These are phyloP conservation scores for Plasmodium adleri DNA, from an alignment of 169 alveolate species.

Conservation along the genomic window DNA sequence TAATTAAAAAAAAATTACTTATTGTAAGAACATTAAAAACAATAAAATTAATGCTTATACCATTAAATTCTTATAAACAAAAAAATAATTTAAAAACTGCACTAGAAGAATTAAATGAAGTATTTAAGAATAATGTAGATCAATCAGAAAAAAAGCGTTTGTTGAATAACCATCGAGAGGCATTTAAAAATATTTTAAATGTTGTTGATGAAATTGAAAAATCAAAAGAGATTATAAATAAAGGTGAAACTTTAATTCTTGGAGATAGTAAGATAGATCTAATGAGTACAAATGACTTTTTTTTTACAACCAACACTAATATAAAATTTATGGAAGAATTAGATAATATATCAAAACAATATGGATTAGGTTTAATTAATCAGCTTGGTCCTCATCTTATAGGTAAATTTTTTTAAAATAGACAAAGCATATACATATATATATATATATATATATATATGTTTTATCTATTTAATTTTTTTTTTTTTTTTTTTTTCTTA, in stretches of 20 bases:
- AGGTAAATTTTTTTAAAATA: constrained; percentile 2
- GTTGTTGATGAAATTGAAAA: neutral
- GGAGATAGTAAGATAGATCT: neutral
- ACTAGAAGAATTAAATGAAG: constrained; percentile 10
- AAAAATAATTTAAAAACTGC: constrained; percentile 12
- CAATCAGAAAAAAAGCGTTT: neutral
- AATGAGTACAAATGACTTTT: constrained; percentile 10
- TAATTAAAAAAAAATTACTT: constrained; percentile 19
- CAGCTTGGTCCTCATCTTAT: constrained; percentile 23
- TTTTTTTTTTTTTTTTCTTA: neutral
- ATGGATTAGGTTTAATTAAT: neutral
- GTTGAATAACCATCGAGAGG: neutral
- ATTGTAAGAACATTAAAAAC: constrained; percentile 18
- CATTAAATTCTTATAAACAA: constrained; percentile 11
- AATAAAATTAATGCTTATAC: constrained; percentile 7
- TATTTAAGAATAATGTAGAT: neutral
- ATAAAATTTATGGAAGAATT: constrained; percentile 14
- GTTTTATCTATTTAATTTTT: neutral
- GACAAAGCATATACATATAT: too few relatives aligned
- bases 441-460: too few relatives aligned
- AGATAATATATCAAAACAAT: constrained; percentile 16
- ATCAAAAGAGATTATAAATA: neutral
- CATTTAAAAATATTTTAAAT: neutral
- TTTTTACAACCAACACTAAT: constrained; percentile 9
- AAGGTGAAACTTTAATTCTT: constrained; percentile 20